phyloP scores from a whole-genome alignment of 176 grass and related monocot species.

The Musa beccarii region DNA sequence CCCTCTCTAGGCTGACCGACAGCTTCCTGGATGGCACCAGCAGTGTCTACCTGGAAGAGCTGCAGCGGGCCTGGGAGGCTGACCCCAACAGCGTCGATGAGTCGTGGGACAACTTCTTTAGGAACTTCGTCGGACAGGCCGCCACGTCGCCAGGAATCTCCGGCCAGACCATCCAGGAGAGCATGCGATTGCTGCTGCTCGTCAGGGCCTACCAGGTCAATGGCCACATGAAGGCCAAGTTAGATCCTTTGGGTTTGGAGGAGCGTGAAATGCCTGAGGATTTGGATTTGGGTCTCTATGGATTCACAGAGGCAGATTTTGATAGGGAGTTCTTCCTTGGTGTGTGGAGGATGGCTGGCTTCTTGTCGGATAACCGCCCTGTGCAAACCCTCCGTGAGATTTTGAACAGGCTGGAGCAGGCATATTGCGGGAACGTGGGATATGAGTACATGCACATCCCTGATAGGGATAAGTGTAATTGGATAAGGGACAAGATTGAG shows the following conservation, averaged over 20 bases:
- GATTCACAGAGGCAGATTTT: constrained; percentile 71
- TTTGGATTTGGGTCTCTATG: constrained; percentile 47
- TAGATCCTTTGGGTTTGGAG: constrained; percentile 71
- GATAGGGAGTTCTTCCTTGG: constrained; percentile 94
- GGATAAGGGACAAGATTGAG: constrained; percentile 87
- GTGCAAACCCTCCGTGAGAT: constrained; percentile 79
- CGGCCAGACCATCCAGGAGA: constrained; percentile 41
- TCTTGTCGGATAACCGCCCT: constrained; percentile 83
- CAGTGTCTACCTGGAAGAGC: constrained; percentile 46
- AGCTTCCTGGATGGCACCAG: constrained; percentile 47
- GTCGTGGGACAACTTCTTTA: constrained; percentile 52
- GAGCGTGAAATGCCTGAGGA: constrained; percentile 46
- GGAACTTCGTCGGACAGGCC: constrained; percentile 46
- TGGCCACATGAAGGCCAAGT: constrained; percentile 75
- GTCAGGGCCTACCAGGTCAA: constrained; percentile 46
- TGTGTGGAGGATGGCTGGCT: constrained; percentile 73
- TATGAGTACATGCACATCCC: constrained; percentile 96
- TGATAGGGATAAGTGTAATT: constrained; percentile 88
- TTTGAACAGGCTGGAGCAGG: constrained; percentile 72
- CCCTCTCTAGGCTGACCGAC: constrained; percentile 29
- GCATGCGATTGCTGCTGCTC: constrained; percentile 22
- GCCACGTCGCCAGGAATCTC: constrained; percentile 36
- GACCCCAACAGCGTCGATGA: constrained; percentile 42
- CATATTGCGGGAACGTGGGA: constrained; percentile 74
- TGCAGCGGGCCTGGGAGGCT: constrained; percentile 41